Percentiles rank a stretch among this genome's conserved stretches.
These are phyloP conservation scores for Boletus calvinii DNA, from an alignment of 1,284 basidiomycete species.

Conservation along the genomic window DNA sequence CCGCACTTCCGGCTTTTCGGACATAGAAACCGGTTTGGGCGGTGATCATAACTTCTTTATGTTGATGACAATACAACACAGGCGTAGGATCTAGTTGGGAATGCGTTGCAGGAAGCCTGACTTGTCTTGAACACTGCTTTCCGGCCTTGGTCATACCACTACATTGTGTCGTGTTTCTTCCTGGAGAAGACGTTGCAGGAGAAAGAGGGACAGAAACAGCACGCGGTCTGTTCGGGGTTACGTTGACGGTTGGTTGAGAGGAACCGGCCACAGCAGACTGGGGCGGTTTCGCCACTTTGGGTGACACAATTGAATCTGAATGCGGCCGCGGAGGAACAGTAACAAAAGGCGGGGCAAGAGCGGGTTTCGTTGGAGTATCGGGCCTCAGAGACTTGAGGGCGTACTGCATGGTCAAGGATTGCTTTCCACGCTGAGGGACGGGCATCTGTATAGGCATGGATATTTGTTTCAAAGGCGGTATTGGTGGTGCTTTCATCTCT, in stretches of 20 bases:
- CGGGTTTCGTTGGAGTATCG: constrained; percentile 13
- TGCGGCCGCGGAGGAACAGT: constrained; percentile 27
- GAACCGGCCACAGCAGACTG: constrained; percentile 8
- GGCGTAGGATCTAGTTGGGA: constrained; percentile 36
- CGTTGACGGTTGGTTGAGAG: constrained; percentile 7
- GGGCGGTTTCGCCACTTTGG: constrained; percentile 3
- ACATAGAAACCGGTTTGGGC: constrained; percentile 57
- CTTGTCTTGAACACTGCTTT: constrained; percentile 58
- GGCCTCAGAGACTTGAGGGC: constrained; percentile 40
- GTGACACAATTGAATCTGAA: constrained; percentile 17
- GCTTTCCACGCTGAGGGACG: constrained; percentile 18
- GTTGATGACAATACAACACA: constrained; percentile 64
- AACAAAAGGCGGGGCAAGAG: constrained; percentile 17
- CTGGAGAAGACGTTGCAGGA: constrained; percentile 26
- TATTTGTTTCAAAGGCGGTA: constrained; percentile 24
- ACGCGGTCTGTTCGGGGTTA: constrained; percentile 24
- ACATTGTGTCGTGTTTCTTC: constrained; percentile 48
- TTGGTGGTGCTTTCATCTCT: constrained; percentile 10
- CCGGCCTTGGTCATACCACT: constrained; percentile 64
- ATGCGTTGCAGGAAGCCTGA: constrained; percentile 50
- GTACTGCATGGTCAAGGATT: constrained; percentile 62
- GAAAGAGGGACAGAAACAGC: constrained; percentile 36
- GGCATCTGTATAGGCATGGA: constrained; percentile 33
- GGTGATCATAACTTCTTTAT: constrained; percentile 53
- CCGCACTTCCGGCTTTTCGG: constrained; percentile 39